Percentiles rank a stretch among this genome's conserved stretches.
Conservation (phyloP, 441 rosid species). For the Gossypium gossypioides region DNA sequence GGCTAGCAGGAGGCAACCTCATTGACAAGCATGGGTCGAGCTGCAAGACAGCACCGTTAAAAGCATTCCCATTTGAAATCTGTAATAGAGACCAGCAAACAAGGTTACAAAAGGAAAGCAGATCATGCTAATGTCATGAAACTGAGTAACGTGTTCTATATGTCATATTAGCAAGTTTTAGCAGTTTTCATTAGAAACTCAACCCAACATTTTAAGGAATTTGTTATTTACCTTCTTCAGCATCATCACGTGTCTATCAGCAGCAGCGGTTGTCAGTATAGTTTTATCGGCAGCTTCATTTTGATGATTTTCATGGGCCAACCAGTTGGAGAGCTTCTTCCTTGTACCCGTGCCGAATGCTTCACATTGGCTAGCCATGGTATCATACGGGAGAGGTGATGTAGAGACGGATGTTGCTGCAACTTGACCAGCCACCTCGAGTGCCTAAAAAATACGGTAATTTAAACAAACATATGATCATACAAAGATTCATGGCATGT, state of each 20-base stretch:
- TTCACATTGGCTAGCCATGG: slow-evolving; percentile 80
- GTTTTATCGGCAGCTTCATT: slow-evolving; percentile 19
- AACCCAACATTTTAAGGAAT: not conserved
- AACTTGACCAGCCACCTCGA: slow-evolving; percentile 90
- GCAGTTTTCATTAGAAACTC: not conserved
- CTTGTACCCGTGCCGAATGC: slow-evolving; percentile 68
- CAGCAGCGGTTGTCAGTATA: slow-evolving; percentile 18
- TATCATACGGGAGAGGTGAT: slow-evolving; percentile 74
- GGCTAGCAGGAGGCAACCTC: slow-evolving; percentile 91
- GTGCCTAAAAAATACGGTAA: slow-evolving; percentile 45
- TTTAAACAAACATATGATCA: not conserved
- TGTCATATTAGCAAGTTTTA: not conserved
- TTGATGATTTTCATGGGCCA: slow-evolving; percentile 54
- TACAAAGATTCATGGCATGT: not conserved
- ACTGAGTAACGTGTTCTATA: not conserved
- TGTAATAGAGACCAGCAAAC: slow-evolving; percentile 1
- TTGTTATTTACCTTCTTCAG: slow-evolving; percentile 32
- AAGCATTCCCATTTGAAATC: slow-evolving; percentile 17
- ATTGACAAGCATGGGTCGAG: slow-evolving; percentile 45
- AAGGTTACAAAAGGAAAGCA: not conserved
- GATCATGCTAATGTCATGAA: not conserved
- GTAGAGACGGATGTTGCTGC: slow-evolving; percentile 67
- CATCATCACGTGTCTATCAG: slow-evolving; percentile 16
- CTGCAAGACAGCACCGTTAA: slow-evolving; percentile 20
- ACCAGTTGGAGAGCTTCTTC: slow-evolving; percentile 85